A percentile compares a stretch with the other conserved stretches of the same genome.
Conservation (phyloP, 2,329 filamentous ascomycete species). For the Elsinoe necatrix region DNA sequence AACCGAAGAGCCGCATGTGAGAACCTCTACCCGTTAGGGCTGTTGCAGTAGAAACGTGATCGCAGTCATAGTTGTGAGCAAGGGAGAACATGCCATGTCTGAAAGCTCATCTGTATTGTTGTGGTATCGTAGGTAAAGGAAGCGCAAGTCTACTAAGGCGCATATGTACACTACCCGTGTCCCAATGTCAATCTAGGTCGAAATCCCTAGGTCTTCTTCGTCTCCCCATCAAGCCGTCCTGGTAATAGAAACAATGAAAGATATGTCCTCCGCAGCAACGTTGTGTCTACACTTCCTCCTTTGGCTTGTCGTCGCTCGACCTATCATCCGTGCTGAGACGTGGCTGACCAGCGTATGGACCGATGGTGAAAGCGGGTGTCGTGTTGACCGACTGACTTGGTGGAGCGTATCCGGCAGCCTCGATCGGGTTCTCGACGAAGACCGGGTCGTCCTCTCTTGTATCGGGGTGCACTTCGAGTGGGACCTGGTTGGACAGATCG, state of each 20-base stretch:
- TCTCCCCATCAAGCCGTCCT: too few species aligned
- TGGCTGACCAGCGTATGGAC: slow-evolving; percentile 36
- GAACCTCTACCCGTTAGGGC: background rate
- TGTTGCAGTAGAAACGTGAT: background rate
- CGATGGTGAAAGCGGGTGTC: slow-evolving; percentile 36
- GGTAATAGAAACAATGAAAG: slow-evolving; percentile 10
- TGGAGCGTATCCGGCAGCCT: slow-evolving; percentile 29
- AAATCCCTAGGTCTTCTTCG: background rate
- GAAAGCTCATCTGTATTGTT: background rate
- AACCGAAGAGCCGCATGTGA: slow-evolving; percentile 8
- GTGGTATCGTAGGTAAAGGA: background rate
- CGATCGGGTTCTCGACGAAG: slow-evolving; percentile 34
- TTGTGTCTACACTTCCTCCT: slow-evolving; percentile 7
- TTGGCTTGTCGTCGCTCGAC: slow-evolving; percentile 2
- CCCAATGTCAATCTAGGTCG: background rate
- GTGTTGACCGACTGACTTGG: slow-evolving; percentile 38
- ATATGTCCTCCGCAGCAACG: background rate
- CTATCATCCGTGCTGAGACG: slow-evolving; percentile 13
- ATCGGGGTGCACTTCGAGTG: slow-evolving; percentile 42
- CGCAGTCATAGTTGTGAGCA: background rate
- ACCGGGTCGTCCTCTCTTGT: slow-evolving; percentile 42
- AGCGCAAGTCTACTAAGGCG: background rate
- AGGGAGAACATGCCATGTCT: background rate
- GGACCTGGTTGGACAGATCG: slow-evolving; percentile 27
- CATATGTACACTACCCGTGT: background rate